Base-by-base conservation (phyloP, 352 stramenopile species). In the Phytophthora colocasiae region DNA sequence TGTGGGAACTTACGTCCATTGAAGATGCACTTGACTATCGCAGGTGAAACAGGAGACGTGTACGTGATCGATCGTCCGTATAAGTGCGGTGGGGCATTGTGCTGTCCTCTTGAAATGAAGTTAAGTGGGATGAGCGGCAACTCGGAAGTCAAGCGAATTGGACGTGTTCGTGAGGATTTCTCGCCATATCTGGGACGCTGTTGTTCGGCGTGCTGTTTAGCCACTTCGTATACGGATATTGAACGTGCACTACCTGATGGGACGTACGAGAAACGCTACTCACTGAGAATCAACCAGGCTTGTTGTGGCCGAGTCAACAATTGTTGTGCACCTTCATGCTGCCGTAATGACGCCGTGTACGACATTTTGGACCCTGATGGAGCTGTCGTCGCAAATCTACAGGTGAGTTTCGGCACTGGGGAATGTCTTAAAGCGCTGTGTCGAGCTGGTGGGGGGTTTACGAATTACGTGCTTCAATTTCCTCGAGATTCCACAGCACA, bases 251-350 rank as follows among this genome's bases (percentile, higher is more conserved):
- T 36, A 10, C 31, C 31, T 10, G 31, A 36, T 10, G 31, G 31
- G 81, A 19, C 69, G 5, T 89, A 83, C 57, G 77, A 87, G 61
- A 87, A 73, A 45, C 64, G 63, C 40, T 90, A 87, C 63, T 68
- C 67, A 31, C 40, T 91, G 58, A 75, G 79, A 62, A 75, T 72
- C 29, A 89, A 88, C 41, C 80, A 19, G 60, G 31, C 62, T 22
- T 91, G 83, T 64, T 87, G 81, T 39, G 80, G 79, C 19, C 79
- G 79, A 19, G 73, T 85, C 22, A 87, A 90, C 75, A 92, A 89
- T 52, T 90, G 81, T 45, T 91, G 81, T 48, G 81, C 81, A n/a
- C 77, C 66, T 11, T 89, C 81, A 24, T 90, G 81, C 61, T 83
- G 60, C 63, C 74, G 80, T 51, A 85, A 88, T 52, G 83, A 91